Base-by-base conservation (phyloP, 208 protist species). In the Porcisia hertigi region DNA sequence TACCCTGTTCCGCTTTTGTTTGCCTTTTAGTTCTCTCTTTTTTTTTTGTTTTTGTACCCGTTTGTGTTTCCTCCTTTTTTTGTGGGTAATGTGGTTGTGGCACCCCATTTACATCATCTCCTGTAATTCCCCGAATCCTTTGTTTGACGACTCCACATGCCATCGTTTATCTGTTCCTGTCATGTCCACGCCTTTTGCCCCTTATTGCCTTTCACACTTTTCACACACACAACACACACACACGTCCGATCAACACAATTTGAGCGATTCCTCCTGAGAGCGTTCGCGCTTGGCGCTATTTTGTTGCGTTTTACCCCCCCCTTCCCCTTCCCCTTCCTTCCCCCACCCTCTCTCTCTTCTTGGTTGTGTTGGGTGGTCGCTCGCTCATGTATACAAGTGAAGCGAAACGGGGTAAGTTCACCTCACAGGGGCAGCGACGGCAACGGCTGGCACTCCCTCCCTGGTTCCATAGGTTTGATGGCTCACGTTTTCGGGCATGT, bases 11-110 rank as follows among this genome's bases (percentile, higher is more conserved):
- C n/a, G n/a, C n/a, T 66, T 47, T 49, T 36, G 36, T 30, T 14
- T 7, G 7, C 18, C 14, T 66, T 58, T 7, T 45, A 36, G 3
- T 62, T 8, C 20, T 39, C 23, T 69, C 18, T 71, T 63, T 57
- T 49, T 75, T 69, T 39, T 72, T 69, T 86, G 41, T 80, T 41
- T 6, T 55, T 60, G 12, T 59, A 5, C 34, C 69, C 58, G 14
- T 59, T 30, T 45, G 34, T 53, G 11, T n/a, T 11, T 30, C 23
- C 39, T 36, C 4, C 11, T 39, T 23, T 34, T 36, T n/a, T 57
- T n/a, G n/a, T 30, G 6, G n/a, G 6, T 25, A n/a, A 16, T 1
- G 18, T 49, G 62, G 62, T n/a, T 18, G 30, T 12, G 11, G 8
- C 62, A 2, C 34, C 18, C 12, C 36, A 12, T 3, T 49, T 49